Evolutionary conservation across 2,329 filamentous ascomycete genomes (phyloP), one percentile per base, ranked within the genome.

Genomic region (Diaporthe ilicicola): DNA sequence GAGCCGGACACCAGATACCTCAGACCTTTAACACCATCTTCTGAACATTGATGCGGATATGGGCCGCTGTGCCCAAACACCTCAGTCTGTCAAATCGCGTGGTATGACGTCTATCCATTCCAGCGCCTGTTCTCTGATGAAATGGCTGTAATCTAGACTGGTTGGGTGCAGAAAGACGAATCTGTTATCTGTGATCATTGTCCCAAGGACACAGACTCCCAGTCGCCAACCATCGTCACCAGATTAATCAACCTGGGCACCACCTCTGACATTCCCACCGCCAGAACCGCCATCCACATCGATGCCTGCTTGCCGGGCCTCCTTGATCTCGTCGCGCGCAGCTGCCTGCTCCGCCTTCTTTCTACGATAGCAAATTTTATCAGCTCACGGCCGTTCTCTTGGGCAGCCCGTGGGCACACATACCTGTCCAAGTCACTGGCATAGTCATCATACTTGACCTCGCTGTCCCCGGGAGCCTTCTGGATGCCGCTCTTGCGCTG

Each of bases 401-500:
- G 2, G 2, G 4, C n/a, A 15, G 24, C 13, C 17, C 27, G n/a
- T 10, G 54, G n/a, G 44, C 29, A 50, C 29, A 69, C 69, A 37
- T 64, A 77, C 76, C 67, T 71, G 22, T 76, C 76, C 24, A 77
- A 50, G 1, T 74, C 76, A 29, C 69, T 70, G 3, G 71, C 62
- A 34, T 73, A 76, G 12, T 76, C 74, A 17, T 75, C 74, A 9
- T 67, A 54, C 10, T 67, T 59, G 19, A 74, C 65, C 13, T 74
- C 70, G 4, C 54, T 64, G 12, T 76, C 68, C 4, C 74, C 76
- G 3, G 74, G 74, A 4, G 62, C 73, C 53, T 61, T 72, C 67
- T 76, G 76, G 27, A 70, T 72, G 9, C 76, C 76, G 54, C 71
- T 76, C 74, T 77, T 77, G 29, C 72, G 72, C 32, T 74, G 71